Evolutionary conservation across 352 stramenopile genomes (phyloP).

Genomic region (Pythium grandisporangium): DNA sequence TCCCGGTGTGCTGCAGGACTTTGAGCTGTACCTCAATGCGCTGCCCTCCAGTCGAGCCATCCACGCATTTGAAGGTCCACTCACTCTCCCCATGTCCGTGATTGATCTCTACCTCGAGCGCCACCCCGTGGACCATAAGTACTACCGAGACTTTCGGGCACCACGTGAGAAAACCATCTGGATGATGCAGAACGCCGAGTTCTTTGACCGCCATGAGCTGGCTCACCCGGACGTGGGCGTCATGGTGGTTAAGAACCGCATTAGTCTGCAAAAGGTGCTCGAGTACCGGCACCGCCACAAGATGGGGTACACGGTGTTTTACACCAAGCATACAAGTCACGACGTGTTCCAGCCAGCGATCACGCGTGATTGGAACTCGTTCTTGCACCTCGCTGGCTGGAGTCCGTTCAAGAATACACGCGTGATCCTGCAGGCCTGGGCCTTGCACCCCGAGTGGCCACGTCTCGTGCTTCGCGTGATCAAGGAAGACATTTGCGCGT

Average conservation of each 20-base stretch:
- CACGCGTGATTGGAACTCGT: conserved; percentile 62
- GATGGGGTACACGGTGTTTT: conserved; percentile 71
- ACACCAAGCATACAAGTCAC: conserved; percentile 75
- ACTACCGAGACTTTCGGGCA: conserved; percentile 43
- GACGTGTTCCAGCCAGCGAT: conserved; percentile 50
- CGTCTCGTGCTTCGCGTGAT: conserved; percentile 62
- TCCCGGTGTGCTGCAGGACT: conserved; percentile 48
- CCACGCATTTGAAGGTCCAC: conserved; percentile 20
- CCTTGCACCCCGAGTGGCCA: conserved; percentile 62
- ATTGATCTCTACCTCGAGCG: conserved; percentile 76
- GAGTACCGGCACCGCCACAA: conserved; percentile 70
- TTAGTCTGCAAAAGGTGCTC: conserved; percentile 73
- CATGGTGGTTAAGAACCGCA: conserved; percentile 80
- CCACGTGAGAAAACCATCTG: conserved; percentile 67
- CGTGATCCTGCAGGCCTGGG: conserved; percentile 62
- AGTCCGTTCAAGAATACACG: conserved; percentile 75
- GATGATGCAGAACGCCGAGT: conserved; percentile 84
- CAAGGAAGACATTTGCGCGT: conserved; percentile 46
- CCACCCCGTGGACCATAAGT: conserved; percentile 64
- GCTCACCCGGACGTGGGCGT: conserved; percentile 56
- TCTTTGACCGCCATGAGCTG: conserved; percentile 76
- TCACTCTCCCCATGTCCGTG: conserved; percentile 56
- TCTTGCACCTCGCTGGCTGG: conserved; percentile 59
- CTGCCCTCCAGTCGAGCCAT: conserved; percentile 59
- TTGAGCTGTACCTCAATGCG: conserved; percentile 63